A percentile compares a stretch with the other conserved stretches of the same genome.
phyloP scores from a whole-genome alignment of 2,329 filamentous ascomycete species.

The Colletotrichum godetiae region DNA sequence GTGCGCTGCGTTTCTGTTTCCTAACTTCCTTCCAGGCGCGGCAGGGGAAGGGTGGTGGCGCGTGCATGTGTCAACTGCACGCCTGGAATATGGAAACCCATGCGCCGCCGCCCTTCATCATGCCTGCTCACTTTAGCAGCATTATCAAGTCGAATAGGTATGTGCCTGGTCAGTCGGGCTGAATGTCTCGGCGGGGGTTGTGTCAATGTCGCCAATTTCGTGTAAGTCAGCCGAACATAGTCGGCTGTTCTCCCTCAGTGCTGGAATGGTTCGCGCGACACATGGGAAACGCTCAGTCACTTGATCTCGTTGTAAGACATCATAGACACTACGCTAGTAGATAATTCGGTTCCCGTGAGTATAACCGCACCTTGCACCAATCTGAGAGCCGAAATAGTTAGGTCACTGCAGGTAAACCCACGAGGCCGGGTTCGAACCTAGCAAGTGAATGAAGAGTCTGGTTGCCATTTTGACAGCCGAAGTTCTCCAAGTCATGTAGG shows the following conservation, averaged over 20 bases:
- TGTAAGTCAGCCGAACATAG: neutral
- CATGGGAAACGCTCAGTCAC: neutral
- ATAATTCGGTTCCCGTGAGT: neutral
- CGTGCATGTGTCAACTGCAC: constrained; percentile 18
- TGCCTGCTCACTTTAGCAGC: neutral
- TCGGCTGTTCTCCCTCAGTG: neutral
- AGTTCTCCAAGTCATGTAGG: neutral
- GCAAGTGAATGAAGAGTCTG: neutral
- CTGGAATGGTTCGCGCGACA: neutral
- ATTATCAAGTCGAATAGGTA: neutral
- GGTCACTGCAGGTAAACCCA: neutral
- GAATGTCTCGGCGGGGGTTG: neutral
- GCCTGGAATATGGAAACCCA: neutral
- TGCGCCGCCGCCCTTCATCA: neutral
- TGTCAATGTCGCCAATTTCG: neutral
- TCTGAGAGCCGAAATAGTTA: neutral
- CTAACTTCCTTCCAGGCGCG: too few species aligned
- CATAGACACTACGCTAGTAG: neutral
- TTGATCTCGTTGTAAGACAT: neutral
- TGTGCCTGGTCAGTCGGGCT: neutral
- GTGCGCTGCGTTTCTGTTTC: neutral
- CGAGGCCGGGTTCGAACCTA: neutral
- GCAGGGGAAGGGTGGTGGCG: neutral
- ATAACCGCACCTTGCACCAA: neutral
- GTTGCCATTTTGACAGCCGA: neutral